Evolutionary conservation across 2,329 filamentous ascomycete species (phyloP).

Genomic region (Sporothrix mexicana): DNA sequence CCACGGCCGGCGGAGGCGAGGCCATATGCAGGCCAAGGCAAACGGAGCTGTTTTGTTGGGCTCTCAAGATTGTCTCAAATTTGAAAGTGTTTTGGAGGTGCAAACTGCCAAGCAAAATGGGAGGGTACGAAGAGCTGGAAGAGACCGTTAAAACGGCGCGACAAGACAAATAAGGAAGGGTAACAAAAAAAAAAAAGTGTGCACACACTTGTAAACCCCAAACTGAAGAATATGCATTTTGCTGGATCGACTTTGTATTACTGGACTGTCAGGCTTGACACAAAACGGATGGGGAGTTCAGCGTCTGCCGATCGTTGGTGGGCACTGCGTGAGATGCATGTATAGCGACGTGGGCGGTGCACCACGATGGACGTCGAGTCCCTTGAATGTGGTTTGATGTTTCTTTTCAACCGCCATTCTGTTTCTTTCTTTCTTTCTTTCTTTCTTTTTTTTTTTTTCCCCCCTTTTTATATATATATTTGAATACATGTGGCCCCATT

Average conservation of each 20-base stretch:
- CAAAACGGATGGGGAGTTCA: neutral
- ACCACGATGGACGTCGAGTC: neutral
- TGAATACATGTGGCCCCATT: neutral
- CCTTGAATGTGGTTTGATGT: neutral
- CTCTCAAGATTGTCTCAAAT: neutral
- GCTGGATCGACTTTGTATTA: neutral
- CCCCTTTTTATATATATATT: no score
- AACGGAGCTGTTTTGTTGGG: neutral
- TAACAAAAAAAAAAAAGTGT: neutral
- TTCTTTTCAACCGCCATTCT: neutral
- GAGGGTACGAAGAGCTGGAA: slow-evolving; percentile 16
- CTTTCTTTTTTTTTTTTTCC: neutral
- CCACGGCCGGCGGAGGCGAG: neutral
- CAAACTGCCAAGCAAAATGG: neutral
- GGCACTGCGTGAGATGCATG: slow-evolving; percentile 1
- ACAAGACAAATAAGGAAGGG: slow-evolving; percentile 17
- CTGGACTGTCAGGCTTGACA: neutral
- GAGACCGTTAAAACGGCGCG: neutral
- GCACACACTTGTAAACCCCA: neutral
- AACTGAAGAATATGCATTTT: neutral
- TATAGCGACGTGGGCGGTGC: no score
- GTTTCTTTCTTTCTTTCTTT: neutral
- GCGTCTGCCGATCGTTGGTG: slow-evolving; percentile 10
- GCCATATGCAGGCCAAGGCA: neutral
- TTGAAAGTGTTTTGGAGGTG: no score